phyloP scores from a whole-genome alignment of 495 filamentous ascomycete genomes.

The Glarea lozoyensis region DNA sequence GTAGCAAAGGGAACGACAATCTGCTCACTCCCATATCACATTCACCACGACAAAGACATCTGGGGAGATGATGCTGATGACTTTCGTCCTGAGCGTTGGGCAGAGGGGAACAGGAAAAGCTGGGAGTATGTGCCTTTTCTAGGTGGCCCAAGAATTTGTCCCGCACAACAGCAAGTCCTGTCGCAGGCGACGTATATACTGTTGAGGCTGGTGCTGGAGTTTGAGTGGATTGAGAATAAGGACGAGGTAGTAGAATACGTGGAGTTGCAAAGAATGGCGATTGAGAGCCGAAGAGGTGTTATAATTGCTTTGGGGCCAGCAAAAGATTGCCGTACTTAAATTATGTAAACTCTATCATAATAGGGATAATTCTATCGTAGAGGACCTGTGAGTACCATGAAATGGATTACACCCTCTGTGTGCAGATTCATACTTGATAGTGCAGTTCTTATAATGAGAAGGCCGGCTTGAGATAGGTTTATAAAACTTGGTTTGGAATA shows the following conservation, averaged over 20 bases:
- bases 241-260: conserved; percentile 22
- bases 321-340: too few relatives aligned
- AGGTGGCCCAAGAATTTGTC: conserved; percentile 52
- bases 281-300: conserved; percentile 23
- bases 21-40: conserved; percentile 28
- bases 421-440: too few relatives aligned
- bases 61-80: conserved; percentile 26
- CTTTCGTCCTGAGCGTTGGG: conserved; percentile 29
- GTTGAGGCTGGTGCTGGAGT: conserved; percentile 50
- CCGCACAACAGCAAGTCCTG: conserved; percentile 43
- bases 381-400: too few relatives aligned
- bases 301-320: conserved; percentile 14
- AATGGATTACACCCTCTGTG: too few relatives aligned
- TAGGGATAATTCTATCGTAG: too few relatives aligned
- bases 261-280: conserved; percentile 17
- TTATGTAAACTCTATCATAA: too few relatives aligned
- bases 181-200: conserved; percentile 46
- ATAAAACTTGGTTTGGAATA: too few relatives aligned
- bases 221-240: conserved; percentile 32
- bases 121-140: conserved; percentile 20
- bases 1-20: conserved; percentile 29
- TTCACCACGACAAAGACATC: conserved; percentile 27
- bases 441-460: too few relatives aligned
- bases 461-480: too few relatives aligned
- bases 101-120: conserved; percentile 17